phyloP scores from a whole-genome alignment of 371 early-diverging fungal species.

The Lichtheimia hyalospora region DNA sequence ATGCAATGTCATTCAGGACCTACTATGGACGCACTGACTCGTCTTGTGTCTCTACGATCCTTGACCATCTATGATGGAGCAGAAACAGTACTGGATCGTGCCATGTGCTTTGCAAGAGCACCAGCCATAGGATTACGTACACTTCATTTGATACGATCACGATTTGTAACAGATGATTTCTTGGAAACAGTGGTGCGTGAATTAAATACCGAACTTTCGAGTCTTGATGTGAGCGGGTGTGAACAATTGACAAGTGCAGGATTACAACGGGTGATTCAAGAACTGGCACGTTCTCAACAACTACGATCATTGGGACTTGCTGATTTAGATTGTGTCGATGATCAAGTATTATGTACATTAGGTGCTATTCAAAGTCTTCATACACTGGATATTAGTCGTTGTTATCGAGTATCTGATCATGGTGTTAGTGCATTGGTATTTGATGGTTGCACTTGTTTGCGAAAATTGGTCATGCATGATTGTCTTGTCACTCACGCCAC shows the following conservation, averaged over 20 bases:
- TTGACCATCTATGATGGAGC: background rate
- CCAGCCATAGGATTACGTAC: background rate
- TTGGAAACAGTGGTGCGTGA: background rate
- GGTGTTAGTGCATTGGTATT: no score
- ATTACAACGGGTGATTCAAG: background rate
- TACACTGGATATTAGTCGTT: no score
- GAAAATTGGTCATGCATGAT: no score
- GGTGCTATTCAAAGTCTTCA: background rate
- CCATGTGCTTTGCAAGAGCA: background rate
- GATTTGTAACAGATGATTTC: background rate
- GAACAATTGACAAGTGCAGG: background rate
- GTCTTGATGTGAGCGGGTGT: background rate
- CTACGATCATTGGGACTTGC: background rate
- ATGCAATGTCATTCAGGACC: background rate
- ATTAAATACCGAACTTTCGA: background rate
- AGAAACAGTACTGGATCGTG: background rate
- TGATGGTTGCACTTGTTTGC: no score
- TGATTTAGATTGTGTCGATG: background rate
- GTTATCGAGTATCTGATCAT: no score
- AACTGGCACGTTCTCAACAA: background rate
- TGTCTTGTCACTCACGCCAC: no score
- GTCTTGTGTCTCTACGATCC: background rate
- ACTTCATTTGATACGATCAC: background rate
- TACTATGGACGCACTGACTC: background rate
- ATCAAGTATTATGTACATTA: background rate